Conservation (phyloP, 2,329 filamentous ascomycete genomes). For the Plectosphaerella plurivora region DNA sequence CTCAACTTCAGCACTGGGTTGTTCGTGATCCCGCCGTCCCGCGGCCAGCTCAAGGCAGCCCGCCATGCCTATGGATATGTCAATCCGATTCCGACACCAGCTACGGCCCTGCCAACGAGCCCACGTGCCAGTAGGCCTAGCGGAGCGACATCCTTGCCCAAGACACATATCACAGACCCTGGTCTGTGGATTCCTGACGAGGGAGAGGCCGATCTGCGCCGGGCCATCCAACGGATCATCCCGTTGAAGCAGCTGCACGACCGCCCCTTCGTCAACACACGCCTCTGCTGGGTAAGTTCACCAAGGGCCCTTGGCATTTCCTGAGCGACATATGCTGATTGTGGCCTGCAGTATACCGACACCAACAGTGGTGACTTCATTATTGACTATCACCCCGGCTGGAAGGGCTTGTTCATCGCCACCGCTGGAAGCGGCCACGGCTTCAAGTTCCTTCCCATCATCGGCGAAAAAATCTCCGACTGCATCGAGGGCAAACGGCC, state of each 20-base stretch:
- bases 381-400: constrained; percentile 62
- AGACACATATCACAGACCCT: constrained; percentile 45
- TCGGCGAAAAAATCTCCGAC: constrained; percentile 58
- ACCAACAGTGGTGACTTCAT: constrained; percentile 69
- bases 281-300: constrained; percentile 56
- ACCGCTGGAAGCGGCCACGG: constrained; percentile 62
- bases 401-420: constrained; percentile 54
- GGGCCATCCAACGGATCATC: constrained; percentile 56
- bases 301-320: too few relatives aligned
- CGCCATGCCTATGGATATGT: constrained; percentile 66
- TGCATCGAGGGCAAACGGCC: constrained; percentile 42
- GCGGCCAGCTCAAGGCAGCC: constrained; percentile 62
- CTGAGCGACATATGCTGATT: too few relatives aligned
- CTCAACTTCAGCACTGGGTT: constrained; percentile 68
- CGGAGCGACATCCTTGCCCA: constrained; percentile 30
- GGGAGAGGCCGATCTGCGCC: constrained; percentile 56
- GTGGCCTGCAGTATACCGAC: constrained; percentile 51
- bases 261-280: constrained; percentile 56
- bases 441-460: constrained; percentile 65
- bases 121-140: neutral
- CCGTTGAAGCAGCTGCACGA: constrained; percentile 50
- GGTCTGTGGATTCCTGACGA: constrained; percentile 51
- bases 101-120: constrained; percentile 1
- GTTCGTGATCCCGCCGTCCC: constrained; percentile 68
- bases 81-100: constrained; percentile 29